Evolutionary conservation across 768 basidiomycete species (phyloP), one percentile per base, ranked within the genome.

Genomic region (Lenzites betulinus): DNA sequence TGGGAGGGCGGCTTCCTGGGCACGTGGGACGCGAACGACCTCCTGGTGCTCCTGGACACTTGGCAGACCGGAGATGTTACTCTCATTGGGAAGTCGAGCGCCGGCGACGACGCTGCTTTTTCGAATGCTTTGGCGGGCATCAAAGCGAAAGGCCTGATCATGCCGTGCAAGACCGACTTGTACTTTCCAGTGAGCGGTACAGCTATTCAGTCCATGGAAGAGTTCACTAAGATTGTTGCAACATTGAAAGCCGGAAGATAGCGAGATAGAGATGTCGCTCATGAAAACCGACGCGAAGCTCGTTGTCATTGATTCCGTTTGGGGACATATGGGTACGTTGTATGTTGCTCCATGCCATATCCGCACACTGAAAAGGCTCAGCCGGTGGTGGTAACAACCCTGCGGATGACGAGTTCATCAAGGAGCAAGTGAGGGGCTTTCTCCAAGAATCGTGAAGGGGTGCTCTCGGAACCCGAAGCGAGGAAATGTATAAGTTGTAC

Each of bases 91-190:
- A 59, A 54, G 22, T n/a, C 57, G 4, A 26, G 41, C 16, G 52
- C 25, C 9, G 48, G 53, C 26, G 43, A 60, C 20, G 63, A 68
- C 13, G 80, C 79, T 22, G 72, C 80, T 61, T 74, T 82, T 28
- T 73, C 69, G 47, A 76, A 73, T 36, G 73, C 75, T 41, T 66
- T 85, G 55, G 62, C 67, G 1, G 68, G 66, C 18, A 81, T 84
- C 70, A 79, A 78, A 60, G 82, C 83, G 3, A 80, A 76, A 58
- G 83, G 82, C 3, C 64, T 85, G 43, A 78, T 85, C 48, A 83
- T 85, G 82, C 83, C 84, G 4, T 79, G 78, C 63, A 83, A 82
- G 73, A 84, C 81, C 1, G 84, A 85, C 62, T 68, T 86, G 39
- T 84, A 84, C 67, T 85, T 86, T 68, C 75, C 84, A 20, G 81